A percentile compares a stretch with the other conserved stretches of the same genome.
phyloP scores from a whole-genome alignment of 2,329 filamentous ascomycete species.

The Alternaria alternata region DNA sequence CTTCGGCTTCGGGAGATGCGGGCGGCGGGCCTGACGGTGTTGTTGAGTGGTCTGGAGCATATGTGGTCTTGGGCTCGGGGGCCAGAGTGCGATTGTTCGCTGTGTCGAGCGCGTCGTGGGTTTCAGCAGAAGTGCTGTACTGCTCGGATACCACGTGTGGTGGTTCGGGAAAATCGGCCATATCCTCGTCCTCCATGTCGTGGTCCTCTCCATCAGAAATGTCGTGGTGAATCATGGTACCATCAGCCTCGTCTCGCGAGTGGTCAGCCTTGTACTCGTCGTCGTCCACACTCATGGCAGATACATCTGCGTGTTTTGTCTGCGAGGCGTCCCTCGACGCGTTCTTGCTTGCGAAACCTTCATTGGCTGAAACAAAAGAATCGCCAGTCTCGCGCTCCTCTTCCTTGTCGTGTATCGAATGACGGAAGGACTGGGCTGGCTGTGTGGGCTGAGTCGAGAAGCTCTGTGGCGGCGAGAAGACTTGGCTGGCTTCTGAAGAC shows the following conservation, averaged over 20 bases:
- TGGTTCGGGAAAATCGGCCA: constrained; percentile 32
- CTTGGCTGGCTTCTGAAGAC: constrained; percentile 36
- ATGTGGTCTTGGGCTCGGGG: constrained; percentile 35
- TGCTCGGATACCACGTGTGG: constrained; percentile 37
- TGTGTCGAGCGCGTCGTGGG: constrained; percentile 42
- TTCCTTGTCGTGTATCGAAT: constrained; percentile 33
- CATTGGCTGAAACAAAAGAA: constrained; percentile 60
- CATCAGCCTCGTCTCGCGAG: constrained; percentile 31
- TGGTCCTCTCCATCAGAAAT: constrained; percentile 28
- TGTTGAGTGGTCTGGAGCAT: constrained; percentile 28
- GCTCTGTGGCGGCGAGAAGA: constrained; percentile 44
- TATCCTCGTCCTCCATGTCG: constrained; percentile 27
- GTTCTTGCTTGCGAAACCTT: constrained; percentile 49
- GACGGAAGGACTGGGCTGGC: constrained; percentile 38
- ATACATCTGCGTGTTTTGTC: constrained; percentile 29
- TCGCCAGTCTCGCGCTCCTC: constrained; percentile 50
- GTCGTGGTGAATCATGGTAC: constrained; percentile 38
- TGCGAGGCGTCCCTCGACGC: constrained; percentile 38
- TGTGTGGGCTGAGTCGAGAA: constrained; percentile 47
- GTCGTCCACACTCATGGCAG: constrained; percentile 46
- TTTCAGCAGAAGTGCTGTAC: constrained; percentile 45
- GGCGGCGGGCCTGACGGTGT: constrained; percentile 33
- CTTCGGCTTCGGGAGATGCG: constrained; percentile 28
- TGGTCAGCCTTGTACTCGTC: constrained; percentile 33
- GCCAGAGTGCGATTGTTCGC: constrained; percentile 30